Evolutionary conservation across 1,284 basidiomycete species (phyloP), one percentile per base, ranked within the genome.

Genomic region (Rugosomyces carneus): DNA sequence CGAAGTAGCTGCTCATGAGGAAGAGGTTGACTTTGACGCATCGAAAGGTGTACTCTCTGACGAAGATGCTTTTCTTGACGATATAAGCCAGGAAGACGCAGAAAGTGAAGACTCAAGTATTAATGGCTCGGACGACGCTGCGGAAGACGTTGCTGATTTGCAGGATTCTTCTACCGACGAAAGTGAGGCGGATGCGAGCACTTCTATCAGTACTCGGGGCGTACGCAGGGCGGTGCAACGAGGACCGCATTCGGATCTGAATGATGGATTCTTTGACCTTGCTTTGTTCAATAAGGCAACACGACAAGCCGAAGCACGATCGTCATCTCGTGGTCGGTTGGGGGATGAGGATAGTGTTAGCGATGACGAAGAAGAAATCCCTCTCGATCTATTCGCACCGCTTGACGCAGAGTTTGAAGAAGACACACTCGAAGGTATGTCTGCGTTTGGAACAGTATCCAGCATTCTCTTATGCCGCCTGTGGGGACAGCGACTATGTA

Each of bases 211-310:
- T 37, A 23, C 31, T 35, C 11, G 44, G 27, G 24, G 45, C 47
- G 13, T 37, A 59, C 57, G 49, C 47, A 56, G 49, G 52, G 53
- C 48, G 49, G 64, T 55, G n/a, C n/a, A n/a, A 57, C 40, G 47
- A 55, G 15, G 58, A 50, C 24, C 62, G 15, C 74, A 81, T 53
- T 73, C 82, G 5, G 78, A 77, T 39, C 77, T 98, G n/a, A 88
- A 98, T 65, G 95, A 98, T 62, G 81, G 77, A 20, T 98, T 99
- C 71, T 99, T 99, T 67, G 81, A 89, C 46, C 79, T 98, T 45
- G 81, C 83, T 45, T 76, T 82, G 18, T 98, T 99, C 71, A 96
- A 98, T 61, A 78, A 84, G 3, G 81, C 93, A 64, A 88, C 88
- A 1, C 88, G 90, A 62, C 81, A 80, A 54, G 78, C 83, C 5